Conservation (phyloP, 2,329 filamentous ascomycete genomes). For the Aspergillus caelatus region DNA sequence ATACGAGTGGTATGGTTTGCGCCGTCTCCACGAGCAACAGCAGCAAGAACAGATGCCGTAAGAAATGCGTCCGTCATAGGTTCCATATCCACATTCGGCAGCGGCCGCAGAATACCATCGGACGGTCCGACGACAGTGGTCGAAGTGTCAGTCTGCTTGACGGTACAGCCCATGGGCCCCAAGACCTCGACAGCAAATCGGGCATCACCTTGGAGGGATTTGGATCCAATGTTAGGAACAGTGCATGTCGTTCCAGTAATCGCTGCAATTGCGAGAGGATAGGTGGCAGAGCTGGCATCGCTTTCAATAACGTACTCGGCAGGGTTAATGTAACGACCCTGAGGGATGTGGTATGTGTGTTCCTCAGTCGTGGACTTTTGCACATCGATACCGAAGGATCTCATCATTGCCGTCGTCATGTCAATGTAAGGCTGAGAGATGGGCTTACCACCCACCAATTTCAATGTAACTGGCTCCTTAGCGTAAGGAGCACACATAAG, state of each 20-base stretch:
- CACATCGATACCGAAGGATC: constrained; percentile 82
- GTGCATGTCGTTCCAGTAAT: constrained; percentile 96
- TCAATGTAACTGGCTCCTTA: constrained; percentile 87
- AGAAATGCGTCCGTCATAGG: constrained; percentile 99
- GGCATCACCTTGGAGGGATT: constrained; percentile 91
- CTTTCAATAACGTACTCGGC: constrained; percentile 89
- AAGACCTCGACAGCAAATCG: constrained; percentile 90
- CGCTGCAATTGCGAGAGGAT: constrained; percentile 89
- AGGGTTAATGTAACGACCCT: constrained; percentile 81
- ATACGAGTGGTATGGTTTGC: constrained; percentile 72
- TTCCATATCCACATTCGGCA: constrained; percentile 93
- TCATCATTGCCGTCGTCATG: constrained; percentile 99
- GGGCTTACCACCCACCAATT: constrained; percentile 91
- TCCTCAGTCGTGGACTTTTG: constrained; percentile 74
- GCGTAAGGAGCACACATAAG: constrained; percentile 97
- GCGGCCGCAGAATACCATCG: constrained; percentile 69
- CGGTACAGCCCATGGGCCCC: constrained; percentile 87
- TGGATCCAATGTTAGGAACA: constrained; percentile 91
- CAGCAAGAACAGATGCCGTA: constrained; percentile 89
- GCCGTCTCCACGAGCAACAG: constrained; percentile 74
- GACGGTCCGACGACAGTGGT: constrained; percentile 93
- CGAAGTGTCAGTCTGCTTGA: constrained; percentile 79
- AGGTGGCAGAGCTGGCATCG: constrained; percentile 96
- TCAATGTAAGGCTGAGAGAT: constrained; percentile 98
- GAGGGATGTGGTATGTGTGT: constrained; percentile 92